Evolutionary conservation across 1,139 yeast species (phyloP), one percentile per base, ranked within the genome.

Genomic region (Saccharomyces hybrid): DNA sequence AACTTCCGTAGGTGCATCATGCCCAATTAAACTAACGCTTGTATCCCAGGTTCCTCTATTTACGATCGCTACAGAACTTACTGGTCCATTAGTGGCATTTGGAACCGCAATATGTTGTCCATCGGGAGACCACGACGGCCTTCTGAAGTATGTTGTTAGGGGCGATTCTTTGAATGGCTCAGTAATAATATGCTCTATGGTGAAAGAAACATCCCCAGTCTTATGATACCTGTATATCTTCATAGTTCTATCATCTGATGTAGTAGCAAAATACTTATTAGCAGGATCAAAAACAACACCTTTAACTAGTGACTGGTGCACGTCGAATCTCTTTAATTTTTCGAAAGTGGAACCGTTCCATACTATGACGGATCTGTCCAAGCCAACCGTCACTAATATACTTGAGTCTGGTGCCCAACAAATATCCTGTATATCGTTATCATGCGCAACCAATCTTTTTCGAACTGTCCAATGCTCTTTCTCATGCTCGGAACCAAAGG

Each of bases 201-300:
- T 86, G 65, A 91, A 91, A 54, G 91, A 86, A 65, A 87, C 79
- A 59, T 84, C 95, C 75, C 82, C 63, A 2, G 88, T 83, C 57
- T 86, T 83, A 63, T 89, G 89, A 68, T 91, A 93, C 55, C 97
- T 77, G 63, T 91, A 88, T 32, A 93, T 82, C 56, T 96, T 78
- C 50, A 93, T 86, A 0, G 97, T 86, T 66, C 98, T 77, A 70
- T 93, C 99, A 70, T 93, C 99, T 1, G 97, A 87, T 20, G 96
- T 93, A 0, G 99, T 93, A 8, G 97, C 97, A 74, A 93, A 95
- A 70, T 89, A 93, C 71, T 93, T 93, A 68, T 90, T 91, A 1
- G 99, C 99, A 0, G 98, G 99, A 68, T 93, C 99, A 70, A 93
- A 93, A 0, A 93, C 93, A 11, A 93, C 88, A 52, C 99, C 99